Percentiles rank a stretch among this genome's conserved stretches.
Conservation (phyloP, 2,329 filamentous ascomycete genomes). For the Graphilbum ipis-grandicollis region DNA sequence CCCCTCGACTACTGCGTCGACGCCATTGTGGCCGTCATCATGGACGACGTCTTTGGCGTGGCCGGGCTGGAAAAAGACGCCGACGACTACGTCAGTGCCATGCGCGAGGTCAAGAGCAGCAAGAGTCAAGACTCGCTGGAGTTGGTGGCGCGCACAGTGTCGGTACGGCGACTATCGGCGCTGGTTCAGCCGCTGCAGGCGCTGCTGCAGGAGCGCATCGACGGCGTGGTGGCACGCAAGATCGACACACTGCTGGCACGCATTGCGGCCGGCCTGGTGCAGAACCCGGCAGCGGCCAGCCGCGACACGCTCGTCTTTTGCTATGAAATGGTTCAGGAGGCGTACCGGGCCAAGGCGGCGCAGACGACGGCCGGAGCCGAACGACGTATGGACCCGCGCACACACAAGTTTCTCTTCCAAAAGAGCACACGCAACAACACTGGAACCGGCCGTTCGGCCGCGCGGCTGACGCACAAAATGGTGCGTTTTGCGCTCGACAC, state of each 20-base stretch:
- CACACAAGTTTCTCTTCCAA: constrained; percentile 64
- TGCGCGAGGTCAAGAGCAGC: constrained; percentile 95
- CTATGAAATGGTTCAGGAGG: constrained; percentile 81
- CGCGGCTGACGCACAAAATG: constrained; percentile 74
- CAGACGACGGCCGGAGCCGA: constrained; percentile 5
- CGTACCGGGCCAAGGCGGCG: constrained; percentile 40
- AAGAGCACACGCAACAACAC: constrained; percentile 60
- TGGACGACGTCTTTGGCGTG: constrained; percentile 93
- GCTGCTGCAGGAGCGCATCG: constrained; percentile 69
- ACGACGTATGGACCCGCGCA: constrained; percentile 27
- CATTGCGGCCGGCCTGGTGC: constrained; percentile 65
- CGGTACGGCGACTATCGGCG: constrained; percentile 53
- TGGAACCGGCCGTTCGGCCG: constrained; percentile 46
- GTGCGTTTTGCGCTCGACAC: constrained; percentile 77
- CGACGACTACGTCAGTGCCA: constrained; percentile 83
- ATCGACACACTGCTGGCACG: constrained; percentile 77
- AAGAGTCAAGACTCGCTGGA: constrained; percentile 98
- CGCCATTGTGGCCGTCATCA: constrained; percentile 65
- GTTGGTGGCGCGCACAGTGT: constrained; percentile 67
- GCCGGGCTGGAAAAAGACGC: constrained; percentile 94
- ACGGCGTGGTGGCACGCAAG: constrained; percentile 68
- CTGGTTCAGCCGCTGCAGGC: constrained; percentile 63
- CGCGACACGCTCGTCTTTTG: constrained; percentile 83
- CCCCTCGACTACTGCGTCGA: constrained; percentile 72
- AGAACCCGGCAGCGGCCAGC: constrained; percentile 62